Evolutionary conservation across 2,329 filamentous ascomycete species (phyloP), one percentile per base, ranked within the genome.

Genomic region (Myriosclerotinia curreyana): DNA sequence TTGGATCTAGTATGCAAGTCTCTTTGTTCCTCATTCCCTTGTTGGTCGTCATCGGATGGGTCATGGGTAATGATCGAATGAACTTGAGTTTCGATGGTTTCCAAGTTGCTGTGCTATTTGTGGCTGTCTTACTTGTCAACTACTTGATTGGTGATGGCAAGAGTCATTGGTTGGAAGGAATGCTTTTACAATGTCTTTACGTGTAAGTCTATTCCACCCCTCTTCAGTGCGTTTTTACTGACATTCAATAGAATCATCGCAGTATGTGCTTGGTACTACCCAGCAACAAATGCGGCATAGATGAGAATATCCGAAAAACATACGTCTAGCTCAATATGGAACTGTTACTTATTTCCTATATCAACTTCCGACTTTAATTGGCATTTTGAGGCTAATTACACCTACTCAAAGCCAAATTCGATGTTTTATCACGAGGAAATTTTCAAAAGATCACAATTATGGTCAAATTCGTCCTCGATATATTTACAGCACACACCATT

Each of bases 1-100:
- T 95, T 71, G 91, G 91, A 40, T 92, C 88, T 64, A 91, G 88
- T 75, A 87, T 95, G 75, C 91, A 95, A 77, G 92, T 95, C 70
- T 88, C 91, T 17, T 81, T 95, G 40, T 86, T 93, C 59, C 88
- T 94, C 53, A 93, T 91, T 4, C 91, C 91, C 0, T 87, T 91
- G 75, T 78, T 93, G 60, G 90, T 95, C 60, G 85, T 94, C 67
- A 82, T 94, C 59, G 91, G 90, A 65, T 94, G 91, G 91, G 83
- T 87, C 66, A 86, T 90, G 72, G 83, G 83, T 59, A 60, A 92
- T 70, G 86, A 83, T 58, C 77, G 80, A 46, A 87, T 89, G 86
- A 88, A 83, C 9, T 78, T 90, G 6, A 83, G 84, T 71, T 90
- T 90, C 71, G 87, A 90, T 73, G 87, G 87, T 0, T 97, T 97